Base-by-base conservation (phyloP, 2,329 filamentous ascomycete species). In the Elsinoe perseae region DNA sequence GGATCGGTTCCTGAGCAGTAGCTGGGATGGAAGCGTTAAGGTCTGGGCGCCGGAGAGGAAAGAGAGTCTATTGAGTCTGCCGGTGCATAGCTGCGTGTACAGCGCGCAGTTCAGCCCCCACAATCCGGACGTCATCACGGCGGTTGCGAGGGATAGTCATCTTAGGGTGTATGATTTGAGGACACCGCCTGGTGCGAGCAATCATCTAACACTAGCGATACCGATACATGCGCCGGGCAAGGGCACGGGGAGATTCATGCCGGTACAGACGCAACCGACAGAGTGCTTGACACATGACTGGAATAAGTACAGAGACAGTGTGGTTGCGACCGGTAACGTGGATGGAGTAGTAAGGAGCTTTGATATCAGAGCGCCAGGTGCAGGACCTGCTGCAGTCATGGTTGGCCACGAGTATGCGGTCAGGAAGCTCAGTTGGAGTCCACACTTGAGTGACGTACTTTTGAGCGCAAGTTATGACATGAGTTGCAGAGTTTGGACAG, bases 1-100 rank as follows among this genome's bases (percentile, higher is more conserved):
- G 69, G 87, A 93, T 65, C 89, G 83, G 0, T 97, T 98, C 68
- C 80, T 90, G 27, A 95, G 89, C 0, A 90, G 85, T 62, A 95
- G 89, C 4, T 98, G 93, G 93, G 93, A 98, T 66, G 93, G 93
- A 50, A 95, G 89, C 1, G 83, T 97, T 64, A 96, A 96, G 74
- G 84, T 98, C 65, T 98, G 92, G 92, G 89, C 88, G 12, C 93
- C 93, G 1, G 84, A 86, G 50, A 57, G 65, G 54, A 69, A 69
- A 58, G 66, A 68, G 58, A 92, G 89, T 28, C 75, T 98, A 57
- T 80, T 85, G 56, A 98, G 93, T 2, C 79, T 98, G 23, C 91
- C 93, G 2, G 87, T 93, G 23, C 91, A 95, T 65, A 89, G 83
- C 64, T 98, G 93, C 75, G 95, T 93, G 27, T 98, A 98, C 75